phyloP scores from a whole-genome alignment of 2,329 filamentous ascomycete genomes.

The Aspergillus glaucus region DNA sequence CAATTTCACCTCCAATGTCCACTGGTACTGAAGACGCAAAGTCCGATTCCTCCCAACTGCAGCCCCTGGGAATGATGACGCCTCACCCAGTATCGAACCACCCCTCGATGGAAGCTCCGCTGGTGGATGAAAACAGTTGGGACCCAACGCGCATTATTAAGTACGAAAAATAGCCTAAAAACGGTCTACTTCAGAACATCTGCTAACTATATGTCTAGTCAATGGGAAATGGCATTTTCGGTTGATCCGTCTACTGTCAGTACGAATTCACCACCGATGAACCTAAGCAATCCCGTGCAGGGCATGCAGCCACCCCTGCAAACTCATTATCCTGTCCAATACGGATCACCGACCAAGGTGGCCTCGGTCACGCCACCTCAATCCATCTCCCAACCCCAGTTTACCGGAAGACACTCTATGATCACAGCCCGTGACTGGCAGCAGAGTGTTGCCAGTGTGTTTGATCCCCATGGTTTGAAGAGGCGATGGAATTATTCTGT shows the following conservation, averaged over 20 bases:
- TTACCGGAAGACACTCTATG: conserved; percentile 28
- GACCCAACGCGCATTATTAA: conserved; percentile 85
- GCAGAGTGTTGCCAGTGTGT: conserved; percentile 44
- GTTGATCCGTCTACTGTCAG: conserved; percentile 49
- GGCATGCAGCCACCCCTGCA: conserved; percentile 20
- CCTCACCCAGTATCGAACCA: conserved; percentile 27
- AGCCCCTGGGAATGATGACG: conserved; percentile 44
- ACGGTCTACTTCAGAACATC: conserved; percentile 8
- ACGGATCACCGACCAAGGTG: conserved; percentile 25
- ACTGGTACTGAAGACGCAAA: conserved; percentile 66
- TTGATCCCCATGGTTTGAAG: conserved; percentile 41
- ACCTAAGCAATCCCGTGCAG: conserved; percentile 23
- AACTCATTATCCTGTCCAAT: conserved; percentile 31
- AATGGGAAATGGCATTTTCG: conserved; percentile 94
- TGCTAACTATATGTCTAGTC: conserved; percentile 49
- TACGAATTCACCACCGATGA: conserved; percentile 38
- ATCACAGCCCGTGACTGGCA: conserved; percentile 44
- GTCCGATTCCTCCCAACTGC: conserved; percentile 69
- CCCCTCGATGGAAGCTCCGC: conserved; percentile 47
- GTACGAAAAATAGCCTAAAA: conserved; percentile 48
- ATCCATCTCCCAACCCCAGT: conserved; percentile 27
- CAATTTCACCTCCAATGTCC: conserved; percentile 76
- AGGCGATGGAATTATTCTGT: conserved; percentile 38
- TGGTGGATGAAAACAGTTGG: conserved; percentile 67
- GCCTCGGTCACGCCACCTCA: conserved; percentile 24